Evolutionary conservation across 2,329 filamentous ascomycete genomes (phyloP), one percentile per base, ranked within the genome.

Genomic region (Zymoseptoria pseudotritici): DNA sequence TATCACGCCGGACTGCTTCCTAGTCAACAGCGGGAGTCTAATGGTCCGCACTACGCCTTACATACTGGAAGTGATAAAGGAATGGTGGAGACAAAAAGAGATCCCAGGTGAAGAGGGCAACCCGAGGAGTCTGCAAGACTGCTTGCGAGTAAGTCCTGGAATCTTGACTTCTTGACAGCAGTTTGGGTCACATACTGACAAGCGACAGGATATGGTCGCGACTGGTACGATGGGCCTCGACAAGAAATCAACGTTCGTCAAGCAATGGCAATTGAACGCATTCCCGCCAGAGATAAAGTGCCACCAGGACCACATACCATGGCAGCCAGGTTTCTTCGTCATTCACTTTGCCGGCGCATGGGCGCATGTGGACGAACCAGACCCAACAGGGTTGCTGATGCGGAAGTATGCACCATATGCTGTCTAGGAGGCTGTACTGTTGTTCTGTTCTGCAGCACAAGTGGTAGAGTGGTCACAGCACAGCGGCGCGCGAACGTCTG

Each of bases 301-400:
- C 64, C 75, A 66, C 52, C 73, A 75, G 53, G 65, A 55, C 13
- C 21, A 51, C 26, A 61, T 67, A 54, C 65, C 53, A 2, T 76
- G 73, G 73, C 61, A 71, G 55, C 67, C 62, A 10, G 74, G 74
- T 20, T 67, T 61, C 1, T 75, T 76, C 42, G 58, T 74, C 22
- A 31, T 76, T 19, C 74, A 76, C 64, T 77, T 77, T 59, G 74
- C 75, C 1, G 75, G 75, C 13, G 75, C 75, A 7, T 77, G 75
- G 75, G 75, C 74, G 17, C 73, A 77, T 59, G 67, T 77, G 17
- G 68, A 75, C 55, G 73, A 68, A n/a, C 58, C 61, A 19, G 74
- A 76, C 64, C 71, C 74, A 1, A 74, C 73, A 0, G 74, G 74
- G 0, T 62, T 71, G 54, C 65, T 76, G 26, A 76, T 76, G 73